phyloP scores from a whole-genome alignment of 768 basidiomycete genomes.

The Boletus reticuloceps region DNA sequence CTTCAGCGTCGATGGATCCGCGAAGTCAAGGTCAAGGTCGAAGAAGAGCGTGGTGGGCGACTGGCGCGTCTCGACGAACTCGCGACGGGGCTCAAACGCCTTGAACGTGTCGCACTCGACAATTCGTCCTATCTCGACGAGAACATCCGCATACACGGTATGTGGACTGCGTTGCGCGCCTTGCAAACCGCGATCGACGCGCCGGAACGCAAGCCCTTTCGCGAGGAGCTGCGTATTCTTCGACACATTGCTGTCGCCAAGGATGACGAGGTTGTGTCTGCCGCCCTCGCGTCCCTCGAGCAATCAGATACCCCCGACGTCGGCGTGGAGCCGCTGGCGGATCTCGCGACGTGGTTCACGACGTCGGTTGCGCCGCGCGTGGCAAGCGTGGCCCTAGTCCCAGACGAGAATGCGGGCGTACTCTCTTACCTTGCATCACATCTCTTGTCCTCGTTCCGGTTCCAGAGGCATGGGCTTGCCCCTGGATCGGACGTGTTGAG shows the following conservation, averaged over 20 bases:
- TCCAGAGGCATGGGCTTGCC: constrained; percentile 70
- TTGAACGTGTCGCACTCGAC: constrained; percentile 88
- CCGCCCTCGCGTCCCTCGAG: constrained; percentile 70
- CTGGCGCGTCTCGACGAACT: constrained; percentile 94
- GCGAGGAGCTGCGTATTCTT: constrained; percentile 82
- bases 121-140: constrained; percentile 91
- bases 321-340: constrained; percentile 84
- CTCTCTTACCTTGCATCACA: constrained; percentile 85
- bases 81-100: constrained; percentile 82
- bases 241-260: constrained; percentile 69
- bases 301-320: constrained; percentile 71
- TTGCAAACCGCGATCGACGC: constrained; percentile 65
- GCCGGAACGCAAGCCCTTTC: constrained; percentile 76
- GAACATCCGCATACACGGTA: constrained; percentile 85
- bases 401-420: constrained; percentile 85
- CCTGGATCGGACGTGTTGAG: constrained; percentile 83
- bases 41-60: constrained; percentile 94
- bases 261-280: constrained; percentile 64
- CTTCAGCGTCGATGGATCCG: constrained; percentile 96
- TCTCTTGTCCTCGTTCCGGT: constrained; percentile 69
- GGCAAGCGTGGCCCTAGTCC: constrained; percentile 87
- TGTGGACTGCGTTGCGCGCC: constrained; percentile 92
- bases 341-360: constrained; percentile 89
- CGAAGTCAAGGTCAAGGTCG: constrained; percentile 93
- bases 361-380: constrained; percentile 81